phyloP scores from a whole-genome alignment of 805 yeast genomes.

The Zygosaccharomyces bisporus region DNA sequence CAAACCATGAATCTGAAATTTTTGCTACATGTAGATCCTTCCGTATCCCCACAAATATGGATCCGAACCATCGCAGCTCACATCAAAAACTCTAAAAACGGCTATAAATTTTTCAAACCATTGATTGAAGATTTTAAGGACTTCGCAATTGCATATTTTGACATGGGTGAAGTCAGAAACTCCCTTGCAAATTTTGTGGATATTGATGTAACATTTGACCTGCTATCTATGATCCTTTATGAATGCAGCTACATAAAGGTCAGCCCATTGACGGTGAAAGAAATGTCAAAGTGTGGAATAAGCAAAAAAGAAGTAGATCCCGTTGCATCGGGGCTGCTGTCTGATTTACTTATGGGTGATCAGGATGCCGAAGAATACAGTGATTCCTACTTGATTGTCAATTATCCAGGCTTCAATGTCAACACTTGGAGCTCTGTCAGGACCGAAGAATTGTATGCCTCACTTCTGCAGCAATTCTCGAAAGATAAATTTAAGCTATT shows the following conservation, averaged over 20 bases:
- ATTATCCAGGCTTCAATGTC: constrained; percentile 23
- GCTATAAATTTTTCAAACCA: constrained; percentile 34
- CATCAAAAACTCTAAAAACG: constrained; percentile 28
- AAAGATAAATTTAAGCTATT: constrained; percentile 33
- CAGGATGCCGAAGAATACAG: constrained; percentile 19
- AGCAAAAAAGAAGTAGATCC: constrained; percentile 8
- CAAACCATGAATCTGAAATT: constrained; percentile 52
- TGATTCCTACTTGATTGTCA: constrained; percentile 22
- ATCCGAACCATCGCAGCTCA: constrained; percentile 41
- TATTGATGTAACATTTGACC: constrained; percentile 21
- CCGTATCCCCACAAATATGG: constrained; percentile 25
- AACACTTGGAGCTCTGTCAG: constrained; percentile 30
- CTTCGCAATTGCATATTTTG: constrained; percentile 38
- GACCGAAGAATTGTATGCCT: constrained; percentile 15
- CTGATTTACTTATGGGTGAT: constrained; percentile 25
- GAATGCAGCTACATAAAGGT: constrained; percentile 11
- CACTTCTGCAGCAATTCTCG: constrained; percentile 18
- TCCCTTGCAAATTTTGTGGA: neutral
- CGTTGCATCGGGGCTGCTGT: constrained; percentile 27
- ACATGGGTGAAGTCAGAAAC: constrained; percentile 13
- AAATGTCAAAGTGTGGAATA: constrained; percentile 26
- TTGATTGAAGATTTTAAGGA: constrained; percentile 39
- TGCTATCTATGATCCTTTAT: constrained; percentile 28
- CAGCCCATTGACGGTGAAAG: constrained; percentile 27
- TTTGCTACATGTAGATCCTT: constrained; percentile 39